Evolutionary conservation across 2,329 filamentous ascomycete genomes (phyloP).

Genomic region (Exophiala lecanii-corni): DNA sequence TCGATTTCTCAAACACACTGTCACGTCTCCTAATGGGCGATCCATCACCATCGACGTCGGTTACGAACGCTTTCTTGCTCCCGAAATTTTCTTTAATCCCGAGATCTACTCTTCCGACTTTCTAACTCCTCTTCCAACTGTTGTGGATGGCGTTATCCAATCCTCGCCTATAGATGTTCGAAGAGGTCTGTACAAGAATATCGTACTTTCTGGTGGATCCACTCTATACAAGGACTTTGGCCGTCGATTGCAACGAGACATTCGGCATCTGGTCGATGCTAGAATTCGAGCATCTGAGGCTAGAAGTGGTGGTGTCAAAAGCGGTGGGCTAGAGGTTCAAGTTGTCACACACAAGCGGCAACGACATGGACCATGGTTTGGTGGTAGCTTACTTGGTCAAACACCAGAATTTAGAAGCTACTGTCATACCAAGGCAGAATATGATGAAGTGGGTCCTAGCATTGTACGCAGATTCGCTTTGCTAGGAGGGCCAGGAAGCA

Average conservation of each 20-base stretch:
- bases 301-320: constrained; percentile 84
- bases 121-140: constrained; percentile 85
- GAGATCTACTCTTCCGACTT: constrained; percentile 99
- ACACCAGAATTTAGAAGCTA: constrained; percentile 98
- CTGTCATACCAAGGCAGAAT: constrained; percentile 87
- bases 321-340: constrained; percentile 90
- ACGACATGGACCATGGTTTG: constrained; percentile 97
- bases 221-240: constrained; percentile 99
- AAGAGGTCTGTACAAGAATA: constrained; percentile 98
- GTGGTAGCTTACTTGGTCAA: constrained; percentile 90
- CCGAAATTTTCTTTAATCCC: constrained; percentile 99
- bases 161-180: constrained; percentile 96
- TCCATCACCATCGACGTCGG: constrained; percentile 85
- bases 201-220: constrained; percentile 93
- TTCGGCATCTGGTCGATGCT: constrained; percentile 90
- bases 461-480: constrained; percentile 94
- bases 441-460: constrained; percentile 92
- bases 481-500: constrained; percentile 76
- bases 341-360: constrained; percentile 97
- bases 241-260: constrained; percentile 90
- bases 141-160: constrained; percentile 96
- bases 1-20: constrained; percentile 84
- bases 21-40: constrained; percentile 79
- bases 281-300: constrained; percentile 89
- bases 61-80: constrained; percentile 95